phyloP scores from a whole-genome alignment of 2,329 filamentous ascomycete species.

The Pseudogymnoascus sp. region DNA sequence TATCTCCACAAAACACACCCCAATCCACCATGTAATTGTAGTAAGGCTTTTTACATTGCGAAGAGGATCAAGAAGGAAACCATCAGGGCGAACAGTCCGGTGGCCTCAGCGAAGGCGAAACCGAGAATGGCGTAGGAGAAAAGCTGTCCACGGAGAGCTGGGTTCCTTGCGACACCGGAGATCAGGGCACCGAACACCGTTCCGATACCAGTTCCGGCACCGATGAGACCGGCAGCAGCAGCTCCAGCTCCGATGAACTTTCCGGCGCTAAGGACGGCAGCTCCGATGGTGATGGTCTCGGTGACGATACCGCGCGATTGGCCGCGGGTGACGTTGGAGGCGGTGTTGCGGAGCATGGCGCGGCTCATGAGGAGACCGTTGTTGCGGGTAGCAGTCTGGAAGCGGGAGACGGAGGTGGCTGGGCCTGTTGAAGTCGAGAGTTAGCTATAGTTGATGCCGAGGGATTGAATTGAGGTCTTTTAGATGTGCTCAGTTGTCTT shows the following conservation, averaged over 20 bases:
- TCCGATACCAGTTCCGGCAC: conserved; percentile 40
- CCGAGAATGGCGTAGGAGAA: conserved; percentile 59
- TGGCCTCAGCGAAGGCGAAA: conserved; percentile 59
- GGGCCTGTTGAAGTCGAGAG: conserved; percentile 19
- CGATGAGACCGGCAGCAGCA: conserved; percentile 27
- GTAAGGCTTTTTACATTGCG: conserved; percentile 14
- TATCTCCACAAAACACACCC: not conserved
- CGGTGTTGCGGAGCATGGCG: conserved; percentile 22
- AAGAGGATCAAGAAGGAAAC: conserved; percentile 31
- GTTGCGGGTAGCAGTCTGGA: conserved; percentile 20
- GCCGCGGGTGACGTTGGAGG: conserved; percentile 21
- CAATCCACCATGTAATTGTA: conserved; percentile 5
- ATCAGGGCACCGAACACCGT: conserved; percentile 50
- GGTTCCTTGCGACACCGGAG: conserved; percentile 50
- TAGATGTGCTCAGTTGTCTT: not conserved
- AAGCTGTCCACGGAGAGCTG: conserved; percentile 48
- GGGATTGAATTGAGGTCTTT: not conserved
- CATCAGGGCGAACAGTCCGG: conserved; percentile 52
- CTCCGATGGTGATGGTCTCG: conserved; percentile 24
- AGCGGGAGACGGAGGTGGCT: conserved; percentile 24
- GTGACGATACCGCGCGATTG: conserved; percentile 25
- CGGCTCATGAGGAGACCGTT: conserved; percentile 24
- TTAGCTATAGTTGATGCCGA: conserved; percentile 16
- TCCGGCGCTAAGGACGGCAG: conserved; percentile 24
- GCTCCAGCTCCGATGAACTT: conserved; percentile 26